Percentiles rank a stretch among this genome's conserved stretches.
Conservation (phyloP, 2,329 filamentous ascomycete genomes). For the Teratosphaeria gauchensis region DNA sequence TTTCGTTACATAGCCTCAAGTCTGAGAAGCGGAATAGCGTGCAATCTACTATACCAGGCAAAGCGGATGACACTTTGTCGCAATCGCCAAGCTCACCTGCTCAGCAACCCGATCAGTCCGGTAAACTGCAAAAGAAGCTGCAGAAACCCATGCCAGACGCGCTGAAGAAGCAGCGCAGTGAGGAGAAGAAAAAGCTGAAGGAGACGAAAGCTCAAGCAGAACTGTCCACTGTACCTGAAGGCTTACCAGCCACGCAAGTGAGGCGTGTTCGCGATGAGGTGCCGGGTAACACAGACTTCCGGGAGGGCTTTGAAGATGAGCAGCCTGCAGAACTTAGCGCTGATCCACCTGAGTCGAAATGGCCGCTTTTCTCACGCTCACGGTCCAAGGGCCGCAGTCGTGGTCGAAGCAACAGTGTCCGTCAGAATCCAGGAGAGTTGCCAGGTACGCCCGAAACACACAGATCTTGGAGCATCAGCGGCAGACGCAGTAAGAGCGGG, state of each 20-base stretch:
- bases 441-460: constrained; percentile 2
- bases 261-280: not conserved
- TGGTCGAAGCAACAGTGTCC: constrained; percentile 15
- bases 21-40: constrained; percentile 5
- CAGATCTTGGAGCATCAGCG: constrained; percentile 1
- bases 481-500: constrained; percentile 15
- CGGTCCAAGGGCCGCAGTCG: constrained; percentile 12
- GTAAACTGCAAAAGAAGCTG: constrained; percentile 19
- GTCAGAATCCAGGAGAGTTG: constrained; percentile 5
- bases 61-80: not conserved
- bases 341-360: not conserved
- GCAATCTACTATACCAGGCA: not conserved
- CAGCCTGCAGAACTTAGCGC: not conserved
- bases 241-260: not conserved
- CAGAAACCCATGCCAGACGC: constrained; percentile 23
- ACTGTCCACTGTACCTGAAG: constrained; percentile 1
- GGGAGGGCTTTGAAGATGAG: not conserved
- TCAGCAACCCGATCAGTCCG: constrained; percentile 1
- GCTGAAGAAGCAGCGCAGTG: constrained; percentile 12
- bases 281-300: not conserved
- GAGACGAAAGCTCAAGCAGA: not conserved
- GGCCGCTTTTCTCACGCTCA: not conserved
- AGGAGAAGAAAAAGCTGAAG: constrained; percentile 1
- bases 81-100: not conserved
- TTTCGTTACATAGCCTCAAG: constrained; percentile 5